A percentile compares a stretch with the other conserved stretches of the same genome.
phyloP scores from a whole-genome alignment of 2,329 filamentous ascomycete species.

The Colletotrichum cuscutae region DNA sequence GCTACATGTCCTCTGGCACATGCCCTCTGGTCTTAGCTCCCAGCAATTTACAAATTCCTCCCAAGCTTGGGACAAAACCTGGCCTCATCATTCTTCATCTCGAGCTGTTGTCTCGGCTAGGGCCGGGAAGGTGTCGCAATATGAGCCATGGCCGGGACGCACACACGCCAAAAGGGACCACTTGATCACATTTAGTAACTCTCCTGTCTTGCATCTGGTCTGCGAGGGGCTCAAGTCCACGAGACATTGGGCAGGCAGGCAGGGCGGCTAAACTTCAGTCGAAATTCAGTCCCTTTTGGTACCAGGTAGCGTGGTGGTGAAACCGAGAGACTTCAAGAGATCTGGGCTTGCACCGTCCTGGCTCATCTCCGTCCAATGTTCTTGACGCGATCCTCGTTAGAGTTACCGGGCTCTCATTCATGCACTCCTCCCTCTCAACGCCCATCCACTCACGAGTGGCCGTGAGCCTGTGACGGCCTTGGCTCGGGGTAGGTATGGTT shows the following conservation, averaged over 20 bases:
- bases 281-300: background rate
- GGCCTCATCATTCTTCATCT: slow-evolving; percentile 21
- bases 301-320: background rate
- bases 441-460: background rate
- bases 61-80: slow-evolving; percentile 8
- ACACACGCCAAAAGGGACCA: too few species aligned
- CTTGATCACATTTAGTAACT: background rate
- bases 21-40: background rate
- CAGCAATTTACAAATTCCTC: background rate
- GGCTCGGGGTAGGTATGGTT: background rate
- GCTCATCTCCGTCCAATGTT: slow-evolving; percentile 19
- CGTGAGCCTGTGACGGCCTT: background rate
- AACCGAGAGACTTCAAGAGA: slow-evolving; percentile 3
- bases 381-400: slow-evolving; percentile 29
- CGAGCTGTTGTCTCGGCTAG: slow-evolving; percentile 17
- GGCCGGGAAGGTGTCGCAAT: slow-evolving; percentile 14
- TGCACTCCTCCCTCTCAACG: slow-evolving; percentile 8
- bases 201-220: slow-evolving; percentile 1
- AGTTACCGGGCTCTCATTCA: slow-evolving; percentile 21
- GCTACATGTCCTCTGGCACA: background rate
- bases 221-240: background rate
- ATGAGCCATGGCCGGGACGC: background rate
- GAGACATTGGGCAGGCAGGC: background rate
- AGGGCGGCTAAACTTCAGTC: background rate
- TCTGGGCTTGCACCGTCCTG: slow-evolving; percentile 9